phyloP scores from a whole-genome alignment of 164 flowering plant species.

The Warburgia ugandensis region DNA sequence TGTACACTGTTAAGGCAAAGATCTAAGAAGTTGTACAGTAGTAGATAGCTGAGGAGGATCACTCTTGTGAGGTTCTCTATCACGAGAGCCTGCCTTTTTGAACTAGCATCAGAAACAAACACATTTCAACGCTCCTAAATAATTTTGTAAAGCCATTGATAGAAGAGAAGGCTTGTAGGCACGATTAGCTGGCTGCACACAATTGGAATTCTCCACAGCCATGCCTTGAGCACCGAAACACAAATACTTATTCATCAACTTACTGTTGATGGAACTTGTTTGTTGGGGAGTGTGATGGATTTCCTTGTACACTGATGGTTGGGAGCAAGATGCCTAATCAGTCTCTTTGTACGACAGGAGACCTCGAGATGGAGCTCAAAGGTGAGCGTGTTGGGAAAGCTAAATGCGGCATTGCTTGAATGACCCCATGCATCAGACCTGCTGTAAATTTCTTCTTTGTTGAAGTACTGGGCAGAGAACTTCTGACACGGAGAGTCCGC shows the following conservation, averaged over 20 bases:
- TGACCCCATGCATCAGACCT: constrained; percentile 57
- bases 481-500: constrained; percentile 57
- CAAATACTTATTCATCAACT: constrained; percentile 64
- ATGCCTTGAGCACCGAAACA: constrained; percentile 71
- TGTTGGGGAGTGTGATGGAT: constrained; percentile 11
- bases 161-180: constrained; percentile 18
- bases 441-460: constrained; percentile 74
- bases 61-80: no score
- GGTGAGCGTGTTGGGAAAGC: constrained; percentile 25
- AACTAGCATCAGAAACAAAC: no score
- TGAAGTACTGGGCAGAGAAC: constrained; percentile 62
- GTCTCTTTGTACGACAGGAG: constrained; percentile 16
- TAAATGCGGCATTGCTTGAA: constrained; percentile 51
- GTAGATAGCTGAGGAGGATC: no score
- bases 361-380: constrained; percentile 33
- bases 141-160: constrained; percentile 18
- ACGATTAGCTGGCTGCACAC: constrained; percentile 9
- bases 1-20: no score
- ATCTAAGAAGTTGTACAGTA: no score
- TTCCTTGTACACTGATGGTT: constrained; percentile 6
- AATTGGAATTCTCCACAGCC: constrained; percentile 32
- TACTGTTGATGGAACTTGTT: constrained; percentile 31
- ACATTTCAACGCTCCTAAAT: no score
- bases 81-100: no score
- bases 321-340: constrained; percentile 25